Percentiles rank a stretch among this genome's conserved stretches.
Evolutionary conservation across 352 stramenopile species (phyloP).

Genomic region (Phytophthora idaei): DNA sequence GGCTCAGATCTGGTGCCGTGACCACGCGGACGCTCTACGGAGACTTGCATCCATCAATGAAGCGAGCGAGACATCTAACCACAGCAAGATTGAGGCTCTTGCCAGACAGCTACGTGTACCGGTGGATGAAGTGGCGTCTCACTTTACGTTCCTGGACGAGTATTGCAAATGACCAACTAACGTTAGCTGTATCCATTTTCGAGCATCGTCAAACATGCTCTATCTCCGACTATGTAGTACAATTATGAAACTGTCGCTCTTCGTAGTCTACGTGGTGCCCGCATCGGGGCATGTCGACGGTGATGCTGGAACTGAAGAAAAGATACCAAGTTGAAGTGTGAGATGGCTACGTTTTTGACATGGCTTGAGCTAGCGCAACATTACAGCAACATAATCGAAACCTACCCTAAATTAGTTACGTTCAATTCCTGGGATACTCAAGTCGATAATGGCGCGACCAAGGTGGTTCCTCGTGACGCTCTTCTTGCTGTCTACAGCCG

Average conservation of each 20-base stretch:
- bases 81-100: constrained; percentile 46
- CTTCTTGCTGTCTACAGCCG: constrained; percentile 14
- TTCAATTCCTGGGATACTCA: constrained; percentile 8
- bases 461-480: constrained; percentile 11
- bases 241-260: too few species aligned
- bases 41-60: constrained; percentile 20
- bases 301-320: too few species aligned
- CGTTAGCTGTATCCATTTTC: neutral
- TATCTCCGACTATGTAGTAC: too few species aligned
- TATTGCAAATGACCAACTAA: constrained; percentile 30
- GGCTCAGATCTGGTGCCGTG: constrained; percentile 60
- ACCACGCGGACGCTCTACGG: constrained; percentile 47
- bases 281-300: too few species aligned
- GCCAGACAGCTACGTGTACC: constrained; percentile 60
- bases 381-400: constrained; percentile 1
- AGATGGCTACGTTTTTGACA: neutral
- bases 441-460: constrained; percentile 7
- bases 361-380: neutral
- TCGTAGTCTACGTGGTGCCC: too few species aligned
- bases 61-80: constrained; percentile 23
- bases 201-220: neutral
- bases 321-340: neutral
- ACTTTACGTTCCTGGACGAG: constrained; percentile 62
- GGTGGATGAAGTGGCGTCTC: constrained; percentile 48
- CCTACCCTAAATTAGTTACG: constrained; percentile 9